Evolutionary conservation across 2,329 filamentous ascomycete species (phyloP), one percentile per base, ranked within the genome.

Genomic region (Davidsoniella neocaledoniae): DNA sequence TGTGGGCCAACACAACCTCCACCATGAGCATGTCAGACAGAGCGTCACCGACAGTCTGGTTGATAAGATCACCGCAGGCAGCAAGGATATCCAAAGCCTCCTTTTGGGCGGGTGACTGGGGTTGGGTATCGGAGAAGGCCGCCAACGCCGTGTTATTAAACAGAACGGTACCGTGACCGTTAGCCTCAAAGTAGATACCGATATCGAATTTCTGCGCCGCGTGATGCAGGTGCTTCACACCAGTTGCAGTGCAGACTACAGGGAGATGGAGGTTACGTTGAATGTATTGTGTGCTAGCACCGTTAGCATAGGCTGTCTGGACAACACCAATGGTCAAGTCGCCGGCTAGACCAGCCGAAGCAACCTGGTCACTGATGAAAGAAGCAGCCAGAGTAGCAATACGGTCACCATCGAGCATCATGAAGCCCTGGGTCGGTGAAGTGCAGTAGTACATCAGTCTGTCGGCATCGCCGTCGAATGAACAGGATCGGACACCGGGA

Each of bases 181-280:
- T 98, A 56, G 91, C 91, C 69, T 98, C 91, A 60, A 98, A 98
- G 70, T 98, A 98, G 48, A 96, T 86, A 51, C 91, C 91, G 50
- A 96, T 81, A 59, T 98, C 91, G 58, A 93, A 94, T 56, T 88
- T 85, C 59, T 85, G 80, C 38, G 91, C 91, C n/a, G 86, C 91
- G 61, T 96, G 91, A 67, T 98, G 91, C 55, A 98, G 76, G 66
- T 95, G 85, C 72, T 98, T 98, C 54, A 98, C 91, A 56, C 91
- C 91, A 0, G 91, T 98, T 12, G 86, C 81, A 1, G 91, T 96
- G 73, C 85, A 94, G 53, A 93, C 81, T 19, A 94, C 86, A 45
- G 88, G 88, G 40, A 98, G 78, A 60, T 84, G 83, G 50, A 96
- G 74, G 56, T 85, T 82, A 63, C 91, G 84, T 62, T 86, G 78